Evolutionary conservation across 108 stramenopile species (phyloP).

Genomic region (Seminavis robusta): DNA sequence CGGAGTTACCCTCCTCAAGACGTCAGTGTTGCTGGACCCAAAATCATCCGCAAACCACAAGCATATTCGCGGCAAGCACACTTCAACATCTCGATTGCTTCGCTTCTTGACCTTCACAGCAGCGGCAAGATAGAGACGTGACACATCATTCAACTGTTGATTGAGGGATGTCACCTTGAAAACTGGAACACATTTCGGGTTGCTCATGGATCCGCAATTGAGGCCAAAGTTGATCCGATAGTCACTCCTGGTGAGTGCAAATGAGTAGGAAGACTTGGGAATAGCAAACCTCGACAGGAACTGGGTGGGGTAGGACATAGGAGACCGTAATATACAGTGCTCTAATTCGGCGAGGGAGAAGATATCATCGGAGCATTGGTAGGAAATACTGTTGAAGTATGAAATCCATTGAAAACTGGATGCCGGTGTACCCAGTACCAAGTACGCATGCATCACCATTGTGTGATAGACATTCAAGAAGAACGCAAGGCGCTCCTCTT

Average conservation of each 20-base stretch:
- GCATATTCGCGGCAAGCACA: slow-evolving; percentile 37
- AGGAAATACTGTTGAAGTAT: slow-evolving; percentile 63
- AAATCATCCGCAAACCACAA: slow-evolving; percentile 53
- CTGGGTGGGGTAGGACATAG: slow-evolving; percentile 57
- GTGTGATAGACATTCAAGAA: slow-evolving; percentile 76
- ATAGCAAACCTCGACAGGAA: slow-evolving; percentile 55
- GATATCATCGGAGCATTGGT: slow-evolving; percentile 65
- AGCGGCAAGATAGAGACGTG: slow-evolving; percentile 14
- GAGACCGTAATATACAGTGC: slow-evolving; percentile 62
- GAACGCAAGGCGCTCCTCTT: slow-evolving; percentile 43
- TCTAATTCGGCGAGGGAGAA: slow-evolving; percentile 75
- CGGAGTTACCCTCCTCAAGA: slow-evolving; percentile 19
- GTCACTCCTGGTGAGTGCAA: slow-evolving; percentile 44
- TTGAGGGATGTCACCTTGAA: slow-evolving; percentile 22
- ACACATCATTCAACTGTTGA: slow-evolving; percentile 28
- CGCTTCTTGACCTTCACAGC: slow-evolving; percentile 11
- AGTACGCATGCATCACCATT: slow-evolving; percentile 66
- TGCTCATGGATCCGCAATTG: slow-evolving; percentile 62
- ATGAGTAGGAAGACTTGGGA: slow-evolving; percentile 44
- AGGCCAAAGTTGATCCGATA: slow-evolving; percentile 68
- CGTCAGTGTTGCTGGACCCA: slow-evolving; percentile 22
- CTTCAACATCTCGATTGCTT: slow-evolving; percentile 8
- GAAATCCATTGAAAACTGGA: slow-evolving; percentile 48
- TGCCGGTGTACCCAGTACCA: slow-evolving; percentile 60
- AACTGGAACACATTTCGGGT: slow-evolving; percentile 34